phyloP scores from a whole-genome alignment of 768 basidiomycete species.

The Boletus sp. region DNA sequence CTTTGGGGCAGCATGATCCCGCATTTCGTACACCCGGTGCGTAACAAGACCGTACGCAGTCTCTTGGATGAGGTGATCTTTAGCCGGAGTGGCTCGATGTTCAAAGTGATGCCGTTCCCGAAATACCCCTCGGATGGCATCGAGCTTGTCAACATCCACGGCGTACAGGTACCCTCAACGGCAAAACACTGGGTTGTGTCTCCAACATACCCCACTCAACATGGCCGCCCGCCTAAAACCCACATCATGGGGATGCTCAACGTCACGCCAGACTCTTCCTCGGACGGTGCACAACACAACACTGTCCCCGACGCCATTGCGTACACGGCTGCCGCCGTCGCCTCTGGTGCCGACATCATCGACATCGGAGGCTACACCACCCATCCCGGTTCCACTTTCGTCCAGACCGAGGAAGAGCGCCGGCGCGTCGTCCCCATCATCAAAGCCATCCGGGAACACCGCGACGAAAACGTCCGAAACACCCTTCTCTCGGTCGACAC shows the following conservation, averaged over 20 bases:
- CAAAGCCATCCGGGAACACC: constrained; percentile 46
- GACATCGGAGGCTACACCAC: constrained; percentile 97
- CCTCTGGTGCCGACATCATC: constrained; percentile 68
- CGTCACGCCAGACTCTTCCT: constrained; percentile 94
- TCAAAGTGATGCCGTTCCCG: constrained; percentile 76
- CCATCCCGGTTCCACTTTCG: constrained; percentile 70
- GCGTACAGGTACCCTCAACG: constrained; percentile 20
- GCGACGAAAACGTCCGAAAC: constrained; percentile 8
- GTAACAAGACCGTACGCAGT: constrained; percentile 43
- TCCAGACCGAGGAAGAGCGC: constrained; percentile 69
- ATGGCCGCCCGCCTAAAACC: constrained; percentile 40
- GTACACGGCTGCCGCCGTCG: constrained; percentile 49
- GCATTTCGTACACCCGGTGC: constrained; percentile 61
- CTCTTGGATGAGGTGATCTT: constrained; percentile 45
- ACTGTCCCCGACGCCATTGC: constrained; percentile 51
- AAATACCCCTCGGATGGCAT: constrained; percentile 40
- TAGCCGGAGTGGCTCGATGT: constrained; percentile 46
- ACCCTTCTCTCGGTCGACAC: constrained; percentile 29
- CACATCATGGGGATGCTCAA: constrained; percentile 92
- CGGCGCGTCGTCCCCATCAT: constrained; percentile 73
- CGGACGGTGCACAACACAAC: constrained; percentile 71
- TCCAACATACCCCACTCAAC: constrained; percentile 17
- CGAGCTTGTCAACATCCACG: neutral
- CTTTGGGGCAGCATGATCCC: constrained; percentile 69
- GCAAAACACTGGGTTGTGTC: constrained; percentile 24